phyloP scores from a whole-genome alignment of 192 early-diverging fungal genomes.

The Backusella westeae region DNA sequence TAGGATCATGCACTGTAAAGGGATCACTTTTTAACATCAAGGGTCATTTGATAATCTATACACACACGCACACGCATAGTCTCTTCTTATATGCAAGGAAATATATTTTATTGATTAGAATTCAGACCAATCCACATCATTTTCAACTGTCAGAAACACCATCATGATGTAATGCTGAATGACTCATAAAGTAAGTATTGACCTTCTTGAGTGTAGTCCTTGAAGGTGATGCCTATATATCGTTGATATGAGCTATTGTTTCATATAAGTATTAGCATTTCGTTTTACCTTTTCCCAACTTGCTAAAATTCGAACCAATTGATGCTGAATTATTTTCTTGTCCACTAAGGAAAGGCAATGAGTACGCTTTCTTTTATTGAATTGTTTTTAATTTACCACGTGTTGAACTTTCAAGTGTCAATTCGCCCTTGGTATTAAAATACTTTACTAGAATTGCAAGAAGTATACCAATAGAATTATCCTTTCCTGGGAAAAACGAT shows the following conservation, averaged over 20 bases:
- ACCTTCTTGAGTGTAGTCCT: slow-evolving; percentile 77
- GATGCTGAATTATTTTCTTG: slow-evolving; percentile 64
- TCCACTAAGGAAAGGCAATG: slow-evolving; percentile 3
- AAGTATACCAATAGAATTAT: slow-evolving; percentile 78
- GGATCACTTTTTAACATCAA: slow-evolving; percentile 6
- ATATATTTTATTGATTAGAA: slow-evolving; percentile 10
- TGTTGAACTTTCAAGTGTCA: slow-evolving; percentile 12
- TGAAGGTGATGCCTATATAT: slow-evolving; percentile 60
- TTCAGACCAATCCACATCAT: background rate
- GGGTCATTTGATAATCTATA: slow-evolving; percentile 10
- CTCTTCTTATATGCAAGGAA: slow-evolving; percentile 6
- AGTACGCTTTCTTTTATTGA: background rate
- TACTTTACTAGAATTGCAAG: slow-evolving; percentile 61
- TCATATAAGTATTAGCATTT: background rate
- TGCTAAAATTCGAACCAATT: slow-evolving; percentile 66
- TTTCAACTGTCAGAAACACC: slow-evolving; percentile 23
- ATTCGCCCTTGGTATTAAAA: slow-evolving; percentile 49
- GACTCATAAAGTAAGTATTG: slow-evolving; percentile 70
- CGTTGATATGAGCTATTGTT: background rate
- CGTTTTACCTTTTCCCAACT: slow-evolving; percentile 51
- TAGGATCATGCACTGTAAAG: slow-evolving; percentile 8
- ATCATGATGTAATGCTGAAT: slow-evolving; percentile 11
- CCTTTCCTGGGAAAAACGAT: slow-evolving; percentile 51
- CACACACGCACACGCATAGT: background rate
- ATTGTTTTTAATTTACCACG: slow-evolving; percentile 8